phyloP scores from a whole-genome alignment of 2,329 filamentous ascomycete genomes.

The Phaeoacremonium minimum region DNA sequence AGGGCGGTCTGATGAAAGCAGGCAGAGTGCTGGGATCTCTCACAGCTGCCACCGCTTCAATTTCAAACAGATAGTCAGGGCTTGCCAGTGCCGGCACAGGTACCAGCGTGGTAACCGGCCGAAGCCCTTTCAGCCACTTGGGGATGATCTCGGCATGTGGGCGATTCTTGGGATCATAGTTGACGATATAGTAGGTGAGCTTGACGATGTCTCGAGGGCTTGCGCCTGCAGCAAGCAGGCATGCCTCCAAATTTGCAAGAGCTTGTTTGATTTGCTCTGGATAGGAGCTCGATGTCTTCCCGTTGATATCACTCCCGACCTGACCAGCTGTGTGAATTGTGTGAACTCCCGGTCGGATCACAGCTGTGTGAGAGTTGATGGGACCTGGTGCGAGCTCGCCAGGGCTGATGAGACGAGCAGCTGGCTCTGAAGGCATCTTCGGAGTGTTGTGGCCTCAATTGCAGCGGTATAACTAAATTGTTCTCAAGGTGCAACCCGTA shows the following conservation, averaged over 20 bases:
- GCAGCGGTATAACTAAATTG: too few species aligned
- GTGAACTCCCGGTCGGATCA: background rate
- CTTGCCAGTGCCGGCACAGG: conserved; percentile 33
- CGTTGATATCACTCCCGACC: background rate
- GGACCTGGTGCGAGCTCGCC: background rate
- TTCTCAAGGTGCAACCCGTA: too few species aligned
- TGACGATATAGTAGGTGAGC: background rate
- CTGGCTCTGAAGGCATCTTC: background rate
- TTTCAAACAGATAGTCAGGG: conserved; percentile 33
- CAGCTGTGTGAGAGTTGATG: background rate
- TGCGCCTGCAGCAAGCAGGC: background rate
- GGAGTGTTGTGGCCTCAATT: too few species aligned
- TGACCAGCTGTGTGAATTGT: background rate
- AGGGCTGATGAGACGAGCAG: background rate
- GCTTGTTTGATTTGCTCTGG: background rate
- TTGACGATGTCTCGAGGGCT: background rate
- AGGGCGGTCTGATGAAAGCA: background rate
- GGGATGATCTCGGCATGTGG: background rate
- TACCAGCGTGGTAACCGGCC: conserved; percentile 34
- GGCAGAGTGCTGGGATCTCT: conserved; percentile 8
- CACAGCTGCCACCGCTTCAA: conserved; percentile 30
- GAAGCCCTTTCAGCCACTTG: conserved; percentile 20
- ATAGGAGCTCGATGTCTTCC: background rate
- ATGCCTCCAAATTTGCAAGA: background rate
- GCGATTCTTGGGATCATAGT: background rate